phyloP scores from a whole-genome alignment of 805 yeast genomes.

The Schizosaccharomyces octosporus region DNA sequence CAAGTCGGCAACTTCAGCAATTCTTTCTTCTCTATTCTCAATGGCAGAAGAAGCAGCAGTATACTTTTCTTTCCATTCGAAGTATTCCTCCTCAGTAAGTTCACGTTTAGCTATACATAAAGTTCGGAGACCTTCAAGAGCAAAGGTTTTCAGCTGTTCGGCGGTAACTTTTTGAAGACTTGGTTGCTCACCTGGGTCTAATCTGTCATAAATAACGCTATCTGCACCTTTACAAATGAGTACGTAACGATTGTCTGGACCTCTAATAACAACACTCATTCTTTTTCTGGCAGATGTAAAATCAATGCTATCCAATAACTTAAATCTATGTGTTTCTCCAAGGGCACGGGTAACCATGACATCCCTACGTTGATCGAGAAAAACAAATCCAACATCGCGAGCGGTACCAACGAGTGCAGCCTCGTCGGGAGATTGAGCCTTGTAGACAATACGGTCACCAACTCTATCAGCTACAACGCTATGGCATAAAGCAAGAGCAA shows the following conservation, averaged over 20 bases:
- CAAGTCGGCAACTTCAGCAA: conserved; percentile 31
- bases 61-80: conserved; percentile 31
- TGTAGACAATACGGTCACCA: conserved; percentile 23
- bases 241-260: conserved; percentile 20
- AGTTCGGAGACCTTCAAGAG: conserved; percentile 58
- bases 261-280: conserved; percentile 37
- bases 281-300: conserved; percentile 53
- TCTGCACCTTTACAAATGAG: conserved; percentile 56
- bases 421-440: conserved; percentile 71
- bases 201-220: conserved; percentile 32
- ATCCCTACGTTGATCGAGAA: conserved; percentile 28
- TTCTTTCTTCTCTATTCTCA: conserved; percentile 30
- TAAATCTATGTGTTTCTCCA: conserved; percentile 23
- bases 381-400: conserved; percentile 43
- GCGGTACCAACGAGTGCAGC: conserved; percentile 59
- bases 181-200: conserved; percentile 18
- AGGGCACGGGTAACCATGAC: conserved; percentile 21
- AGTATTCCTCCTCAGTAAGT: conserved; percentile 22
- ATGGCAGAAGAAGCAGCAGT: conserved; percentile 33
- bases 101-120: conserved; percentile 41
- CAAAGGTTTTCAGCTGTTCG: conserved; percentile 38
- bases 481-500: conserved; percentile 47
- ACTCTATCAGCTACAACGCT: conserved; percentile 44
- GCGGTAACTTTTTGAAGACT: conserved; percentile 31
- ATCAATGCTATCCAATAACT: conserved; percentile 30